Conservation (phyloP, 345 rosid genomes). For the Jatropha curcas region DNA sequence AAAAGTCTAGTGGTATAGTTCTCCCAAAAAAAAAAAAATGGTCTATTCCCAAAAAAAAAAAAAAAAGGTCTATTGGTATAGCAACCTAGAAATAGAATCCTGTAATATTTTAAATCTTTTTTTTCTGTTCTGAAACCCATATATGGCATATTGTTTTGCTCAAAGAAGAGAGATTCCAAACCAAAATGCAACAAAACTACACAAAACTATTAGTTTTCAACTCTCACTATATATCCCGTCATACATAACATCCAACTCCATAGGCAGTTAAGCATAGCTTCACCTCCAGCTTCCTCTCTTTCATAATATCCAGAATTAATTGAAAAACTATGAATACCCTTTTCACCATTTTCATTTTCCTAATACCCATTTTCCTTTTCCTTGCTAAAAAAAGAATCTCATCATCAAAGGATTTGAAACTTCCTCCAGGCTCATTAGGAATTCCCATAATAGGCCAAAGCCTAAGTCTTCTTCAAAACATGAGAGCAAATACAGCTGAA, state of each 20-base stretch:
- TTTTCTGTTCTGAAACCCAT: too few relatives aligned
- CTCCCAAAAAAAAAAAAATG: too few relatives aligned
- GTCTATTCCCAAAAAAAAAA: too few relatives aligned
- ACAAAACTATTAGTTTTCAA: too few relatives aligned
- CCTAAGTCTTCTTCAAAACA: constrained; percentile 38
- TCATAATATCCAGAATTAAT: background rate
- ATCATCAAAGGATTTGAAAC: constrained; percentile 12
- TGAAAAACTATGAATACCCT: constrained; percentile 12
- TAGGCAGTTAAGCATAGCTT: background rate
- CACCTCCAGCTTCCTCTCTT: background rate
- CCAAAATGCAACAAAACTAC: background rate
- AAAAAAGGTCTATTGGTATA: too few relatives aligned
- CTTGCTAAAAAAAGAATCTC: constrained; percentile 20
- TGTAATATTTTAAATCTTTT: too few relatives aligned
- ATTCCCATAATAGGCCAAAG: constrained; percentile 60
- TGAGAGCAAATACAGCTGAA: constrained; percentile 49
- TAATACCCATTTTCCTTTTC: constrained; percentile 33
- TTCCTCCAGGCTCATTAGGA: constrained; percentile 63
- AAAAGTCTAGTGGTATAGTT: too few relatives aligned
- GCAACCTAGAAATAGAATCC: too few relatives aligned
- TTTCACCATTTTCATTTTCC: constrained; percentile 20
- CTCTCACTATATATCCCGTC: too few relatives aligned
- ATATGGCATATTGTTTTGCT: too few relatives aligned
- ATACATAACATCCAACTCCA: too few relatives aligned
- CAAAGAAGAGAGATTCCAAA: background rate